phyloP scores from a whole-genome alignment of 257 asterid species.

The Handroanthus guayacan region DNA sequence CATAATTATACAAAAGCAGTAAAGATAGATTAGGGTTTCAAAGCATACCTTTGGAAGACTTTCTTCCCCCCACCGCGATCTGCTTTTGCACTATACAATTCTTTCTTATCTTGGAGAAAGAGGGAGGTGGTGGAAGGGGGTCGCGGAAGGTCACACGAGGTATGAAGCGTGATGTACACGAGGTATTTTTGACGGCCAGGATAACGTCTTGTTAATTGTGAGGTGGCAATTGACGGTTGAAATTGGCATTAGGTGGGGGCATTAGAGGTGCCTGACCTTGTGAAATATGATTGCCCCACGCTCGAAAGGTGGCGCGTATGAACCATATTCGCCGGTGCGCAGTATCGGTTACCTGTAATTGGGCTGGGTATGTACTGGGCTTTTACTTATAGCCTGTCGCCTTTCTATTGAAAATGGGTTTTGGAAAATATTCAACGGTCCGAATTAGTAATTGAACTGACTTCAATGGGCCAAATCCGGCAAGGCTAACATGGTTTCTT shows the following conservation, averaged over 20 bases:
- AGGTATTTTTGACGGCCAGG: slow-evolving; percentile 30
- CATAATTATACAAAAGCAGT: background rate
- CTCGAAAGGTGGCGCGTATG: slow-evolving; percentile 50
- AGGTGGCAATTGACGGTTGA: slow-evolving; percentile 32
- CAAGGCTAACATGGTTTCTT: too few species aligned
- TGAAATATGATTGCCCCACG: slow-evolving; percentile 5
- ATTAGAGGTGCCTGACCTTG: slow-evolving; percentile 7
- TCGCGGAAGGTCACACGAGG: slow-evolving; percentile 41
- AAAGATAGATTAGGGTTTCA: slow-evolving; percentile 38
- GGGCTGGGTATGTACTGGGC: slow-evolving; percentile 4
- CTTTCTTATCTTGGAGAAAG: slow-evolving; percentile 42
- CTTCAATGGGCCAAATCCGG: too few species aligned
- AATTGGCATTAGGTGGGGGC: slow-evolving; percentile 17
- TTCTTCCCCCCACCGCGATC: slow-evolving; percentile 33
- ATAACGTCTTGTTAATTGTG: slow-evolving; percentile 22
- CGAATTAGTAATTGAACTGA: too few species aligned
- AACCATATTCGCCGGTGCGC: slow-evolving; percentile 8
- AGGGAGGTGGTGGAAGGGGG: slow-evolving; percentile 28
- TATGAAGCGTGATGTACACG: slow-evolving; percentile 37
- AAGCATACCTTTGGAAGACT: slow-evolving; percentile 45
- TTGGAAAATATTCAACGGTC: background rate
- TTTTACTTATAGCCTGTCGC: background rate
- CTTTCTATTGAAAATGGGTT: slow-evolving; percentile 7
- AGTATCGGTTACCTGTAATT: slow-evolving; percentile 15
- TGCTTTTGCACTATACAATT: slow-evolving; percentile 26